Evolutionary conservation across 164 flowering plant genomes (phyloP).

Genomic region (Chloranthus sessilifolius): DNA sequence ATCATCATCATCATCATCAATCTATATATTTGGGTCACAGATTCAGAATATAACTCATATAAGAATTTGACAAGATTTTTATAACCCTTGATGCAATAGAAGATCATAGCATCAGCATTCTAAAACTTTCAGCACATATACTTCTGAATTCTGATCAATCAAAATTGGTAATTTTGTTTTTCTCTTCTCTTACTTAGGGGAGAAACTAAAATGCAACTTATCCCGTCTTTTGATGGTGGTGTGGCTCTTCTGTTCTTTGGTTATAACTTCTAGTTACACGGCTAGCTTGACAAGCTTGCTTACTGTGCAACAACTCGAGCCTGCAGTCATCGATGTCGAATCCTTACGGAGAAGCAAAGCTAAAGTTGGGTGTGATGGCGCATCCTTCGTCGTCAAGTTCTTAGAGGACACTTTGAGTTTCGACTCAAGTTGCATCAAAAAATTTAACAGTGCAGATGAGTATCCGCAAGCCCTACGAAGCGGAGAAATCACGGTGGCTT

Average conservation of each 20-base stretch:
- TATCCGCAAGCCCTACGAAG: constrained; percentile 16
- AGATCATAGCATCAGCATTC: neutral
- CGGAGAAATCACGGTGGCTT: constrained; percentile 32
- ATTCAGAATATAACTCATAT: neutral
- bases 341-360: constrained; percentile 19
- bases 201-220: constrained; percentile 31
- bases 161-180: neutral
- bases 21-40: no score
- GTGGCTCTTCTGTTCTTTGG: constrained; percentile 42
- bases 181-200: constrained; percentile 29
- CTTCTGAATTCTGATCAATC: neutral
- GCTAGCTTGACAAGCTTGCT: constrained; percentile 37
- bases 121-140: neutral
- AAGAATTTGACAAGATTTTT: neutral
- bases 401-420: constrained; percentile 19
- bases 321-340: constrained; percentile 28
- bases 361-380: constrained; percentile 27
- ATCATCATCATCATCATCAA: no score
- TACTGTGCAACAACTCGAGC: constrained; percentile 36
- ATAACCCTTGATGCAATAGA: neutral
- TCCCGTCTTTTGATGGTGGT: constrained; percentile 33
- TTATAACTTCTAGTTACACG: constrained; percentile 38
- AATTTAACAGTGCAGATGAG: constrained; percentile 14
- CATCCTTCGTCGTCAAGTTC: constrained; percentile 23
- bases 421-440: constrained; percentile 8